Conservation (phyloP, 1,284 basidiomycete genomes). For the Fereydounia khargensis region DNA sequence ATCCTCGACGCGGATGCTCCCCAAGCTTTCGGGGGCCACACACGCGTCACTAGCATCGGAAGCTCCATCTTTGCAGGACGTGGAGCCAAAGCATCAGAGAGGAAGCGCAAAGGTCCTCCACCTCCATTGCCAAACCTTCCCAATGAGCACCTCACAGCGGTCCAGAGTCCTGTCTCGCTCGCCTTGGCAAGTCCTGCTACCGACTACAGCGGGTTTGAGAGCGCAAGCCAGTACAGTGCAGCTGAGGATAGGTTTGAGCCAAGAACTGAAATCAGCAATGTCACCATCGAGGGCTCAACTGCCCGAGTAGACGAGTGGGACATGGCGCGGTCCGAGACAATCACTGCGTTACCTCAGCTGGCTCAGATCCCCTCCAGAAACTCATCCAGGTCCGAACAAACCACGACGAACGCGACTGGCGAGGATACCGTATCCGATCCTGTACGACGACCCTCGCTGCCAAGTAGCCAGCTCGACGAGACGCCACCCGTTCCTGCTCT, state of each 20-base stretch:
- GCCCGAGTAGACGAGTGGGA: neutral
- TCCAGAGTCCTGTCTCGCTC: neutral
- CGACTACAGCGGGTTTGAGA: slow-evolving; percentile 23
- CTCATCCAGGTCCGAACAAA: neutral
- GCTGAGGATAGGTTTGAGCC: slow-evolving; percentile 7
- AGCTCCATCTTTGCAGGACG: slow-evolving; percentile 45
- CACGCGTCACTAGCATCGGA: slow-evolving; percentile 29
- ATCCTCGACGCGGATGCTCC: slow-evolving; percentile 8
- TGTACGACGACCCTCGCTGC: too few species aligned
- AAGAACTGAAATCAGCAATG: neutral
- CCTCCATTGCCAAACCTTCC: slow-evolving; percentile 26
- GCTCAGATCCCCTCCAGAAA: neutral
- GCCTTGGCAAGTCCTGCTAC: slow-evolving; percentile 15
- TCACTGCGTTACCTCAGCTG: too few species aligned
- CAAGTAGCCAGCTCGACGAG: too few species aligned
- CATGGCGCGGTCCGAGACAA: neutral
- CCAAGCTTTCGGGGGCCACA: slow-evolving; percentile 29
- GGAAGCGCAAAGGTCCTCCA: slow-evolving; percentile 17
- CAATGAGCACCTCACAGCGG: neutral
- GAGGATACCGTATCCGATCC: too few species aligned
- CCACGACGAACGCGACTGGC: too few species aligned
- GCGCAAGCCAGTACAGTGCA: slow-evolving; percentile 22
- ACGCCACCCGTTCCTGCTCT: too few species aligned
- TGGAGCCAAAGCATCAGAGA: slow-evolving; percentile 15
- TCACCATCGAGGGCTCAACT: neutral